phyloP scores from a whole-genome alignment of 1,284 basidiomycete species.

The Dichomitus squalens region DNA sequence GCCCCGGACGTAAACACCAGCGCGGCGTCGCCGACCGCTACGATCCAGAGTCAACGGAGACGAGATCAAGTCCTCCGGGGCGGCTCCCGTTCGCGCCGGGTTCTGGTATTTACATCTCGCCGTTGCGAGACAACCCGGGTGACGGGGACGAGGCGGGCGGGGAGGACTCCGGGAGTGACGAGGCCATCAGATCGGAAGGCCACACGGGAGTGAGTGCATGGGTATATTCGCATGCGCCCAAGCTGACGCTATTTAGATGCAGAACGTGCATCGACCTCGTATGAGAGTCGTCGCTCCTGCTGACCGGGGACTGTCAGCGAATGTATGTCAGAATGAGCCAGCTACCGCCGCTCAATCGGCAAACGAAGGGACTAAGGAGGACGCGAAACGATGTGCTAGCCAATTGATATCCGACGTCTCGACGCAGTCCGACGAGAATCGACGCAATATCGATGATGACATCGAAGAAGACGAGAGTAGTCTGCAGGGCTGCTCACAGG shows the following conservation, averaged over 20 bases:
- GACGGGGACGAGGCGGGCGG: not conserved
- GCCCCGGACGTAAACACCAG: not conserved
- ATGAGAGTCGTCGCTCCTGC: not conserved
- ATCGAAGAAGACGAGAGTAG: constrained; percentile 16
- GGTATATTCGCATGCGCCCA: too few species aligned
- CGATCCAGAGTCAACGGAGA: not conserved
- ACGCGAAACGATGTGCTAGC: not conserved
- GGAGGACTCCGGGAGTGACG: not conserved
- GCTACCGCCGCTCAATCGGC: too few species aligned
- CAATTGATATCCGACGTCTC: not conserved
- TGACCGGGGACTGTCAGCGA: not conserved
- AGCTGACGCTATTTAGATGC: not conserved
- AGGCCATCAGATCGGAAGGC: not conserved
- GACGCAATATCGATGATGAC: not conserved
- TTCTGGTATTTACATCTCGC: constrained; percentile 50
- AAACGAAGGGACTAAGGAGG: too few species aligned
- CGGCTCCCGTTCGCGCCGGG: constrained; percentile 40
- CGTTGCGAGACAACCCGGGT: constrained; percentile 33
- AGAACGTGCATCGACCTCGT: not conserved
- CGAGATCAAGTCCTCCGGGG: not conserved
- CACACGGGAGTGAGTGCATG: not conserved
- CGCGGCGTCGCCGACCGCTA: not conserved
- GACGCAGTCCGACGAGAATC: not conserved
- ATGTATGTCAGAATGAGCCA: not conserved
- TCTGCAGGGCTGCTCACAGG: constrained; percentile 33